Conservation (phyloP, 192 early-diverging fungal species). For the Coemansia sp. region DNA sequence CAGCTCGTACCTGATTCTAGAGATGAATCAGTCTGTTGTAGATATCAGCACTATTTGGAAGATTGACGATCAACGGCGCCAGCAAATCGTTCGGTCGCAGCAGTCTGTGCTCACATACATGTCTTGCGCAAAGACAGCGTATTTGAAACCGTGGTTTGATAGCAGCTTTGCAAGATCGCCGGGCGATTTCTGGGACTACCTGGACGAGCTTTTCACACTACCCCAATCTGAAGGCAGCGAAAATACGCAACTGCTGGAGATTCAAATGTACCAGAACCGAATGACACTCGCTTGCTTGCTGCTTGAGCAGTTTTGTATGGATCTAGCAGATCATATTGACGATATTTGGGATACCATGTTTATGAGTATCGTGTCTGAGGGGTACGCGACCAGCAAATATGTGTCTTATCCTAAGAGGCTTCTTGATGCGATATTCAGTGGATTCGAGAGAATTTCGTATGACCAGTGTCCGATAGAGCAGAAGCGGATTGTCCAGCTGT, state of each 20-base stretch:
- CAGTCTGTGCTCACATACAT: conserved; percentile 26
- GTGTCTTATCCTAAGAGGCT: conserved; percentile 11
- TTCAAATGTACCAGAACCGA: conserved; percentile 36
- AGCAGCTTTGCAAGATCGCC: conserved; percentile 9
- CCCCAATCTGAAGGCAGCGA: conserved; percentile 8
- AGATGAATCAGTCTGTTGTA: neutral
- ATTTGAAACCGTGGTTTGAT: conserved; percentile 42
- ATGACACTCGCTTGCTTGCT: conserved; percentile 27
- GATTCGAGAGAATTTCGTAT: conserved; percentile 4
- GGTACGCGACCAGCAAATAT: neutral
- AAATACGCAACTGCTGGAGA: conserved; percentile 16
- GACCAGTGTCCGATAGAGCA: conserved; percentile 16
- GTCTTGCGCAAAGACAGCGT: conserved; percentile 20
- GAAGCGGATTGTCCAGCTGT: neutral
- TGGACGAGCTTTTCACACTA: conserved; percentile 21
- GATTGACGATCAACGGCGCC: conserved; percentile 32
- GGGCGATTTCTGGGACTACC: conserved; percentile 18
- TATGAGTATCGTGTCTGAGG: conserved; percentile 14
- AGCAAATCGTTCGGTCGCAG: conserved; percentile 31
- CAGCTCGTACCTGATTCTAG: conserved; percentile 30
- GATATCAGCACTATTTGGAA: conserved; percentile 37
- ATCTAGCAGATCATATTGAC: conserved; percentile 22
- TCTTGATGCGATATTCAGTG: neutral
- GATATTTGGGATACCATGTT: conserved; percentile 22
- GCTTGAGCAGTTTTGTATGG: conserved; percentile 43